Conservation (phyloP, 2,329 filamentous ascomycete species). For the Fusarium clavum region DNA sequence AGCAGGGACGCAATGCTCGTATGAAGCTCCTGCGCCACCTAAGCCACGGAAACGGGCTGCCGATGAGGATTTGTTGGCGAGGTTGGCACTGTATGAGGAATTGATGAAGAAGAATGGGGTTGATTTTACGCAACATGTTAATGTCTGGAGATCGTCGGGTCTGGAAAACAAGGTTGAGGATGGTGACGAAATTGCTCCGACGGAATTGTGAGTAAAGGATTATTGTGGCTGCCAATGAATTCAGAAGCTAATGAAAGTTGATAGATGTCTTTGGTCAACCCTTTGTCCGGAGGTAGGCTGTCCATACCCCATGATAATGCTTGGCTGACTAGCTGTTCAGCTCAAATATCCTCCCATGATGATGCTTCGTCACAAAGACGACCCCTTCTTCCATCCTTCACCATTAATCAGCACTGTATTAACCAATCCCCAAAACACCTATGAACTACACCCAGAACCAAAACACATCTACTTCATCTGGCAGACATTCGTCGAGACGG, state of each 20-base stretch:
- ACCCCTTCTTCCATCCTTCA: slow-evolving; percentile 27
- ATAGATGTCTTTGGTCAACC: slow-evolving; percentile 40
- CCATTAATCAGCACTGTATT: slow-evolving; percentile 21
- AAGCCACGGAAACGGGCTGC: slow-evolving; percentile 46
- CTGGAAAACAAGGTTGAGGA: slow-evolving; percentile 9
- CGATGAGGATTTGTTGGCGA: slow-evolving; percentile 44
- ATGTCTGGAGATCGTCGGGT: slow-evolving; percentile 44
- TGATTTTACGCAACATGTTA: slow-evolving; percentile 33
- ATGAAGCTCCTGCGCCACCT: slow-evolving; percentile 32
- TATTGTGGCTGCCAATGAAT: too few species aligned
- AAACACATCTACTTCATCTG: slow-evolving; percentile 47
- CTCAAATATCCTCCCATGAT: slow-evolving; percentile 43
- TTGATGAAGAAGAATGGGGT: slow-evolving; percentile 46
- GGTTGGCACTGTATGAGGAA: slow-evolving; percentile 45
- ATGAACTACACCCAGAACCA: slow-evolving; percentile 47
- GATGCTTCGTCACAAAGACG: slow-evolving; percentile 37
- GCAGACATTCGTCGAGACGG: slow-evolving; percentile 50
- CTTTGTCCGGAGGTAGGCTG: slow-evolving; percentile 30
- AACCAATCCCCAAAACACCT: background rate
- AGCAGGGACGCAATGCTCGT: slow-evolving; percentile 45
- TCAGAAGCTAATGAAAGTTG: too few species aligned
- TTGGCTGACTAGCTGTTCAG: slow-evolving; percentile 14
- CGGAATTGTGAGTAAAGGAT: slow-evolving; percentile 1
- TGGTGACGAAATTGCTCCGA: background rate
- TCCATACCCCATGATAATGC: accelerated